Base-by-base conservation (phyloP, 1,284 basidiomycete species). In the Tilletia horrida region DNA sequence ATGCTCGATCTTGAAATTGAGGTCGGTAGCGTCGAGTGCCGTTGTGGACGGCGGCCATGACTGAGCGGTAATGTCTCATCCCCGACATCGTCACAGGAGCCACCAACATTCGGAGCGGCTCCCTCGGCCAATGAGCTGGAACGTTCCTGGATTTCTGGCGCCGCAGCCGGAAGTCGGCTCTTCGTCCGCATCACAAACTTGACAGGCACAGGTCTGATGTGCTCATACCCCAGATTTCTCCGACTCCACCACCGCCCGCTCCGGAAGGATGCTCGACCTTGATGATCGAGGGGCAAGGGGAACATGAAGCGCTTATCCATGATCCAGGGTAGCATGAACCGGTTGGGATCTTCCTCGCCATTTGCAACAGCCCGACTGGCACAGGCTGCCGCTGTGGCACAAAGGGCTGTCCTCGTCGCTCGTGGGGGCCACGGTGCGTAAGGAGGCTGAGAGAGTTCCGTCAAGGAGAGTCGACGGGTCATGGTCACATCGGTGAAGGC, bases 261-360 rank as follows among this genome's bases (percentile, higher is more conserved):
- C 31, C 55, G 55, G 55, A 59, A 59, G 9, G 55, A 59, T 18
- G 55, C 55, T 16, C 55, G 55, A 7, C 55, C 55, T 59, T 59
- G 55, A 21, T 59, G 55, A 27, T 59, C 55, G n/a, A 59, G 55
- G 3, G 55, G 55, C 14, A 59, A 29, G 29, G 55, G 55, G 55
- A 59, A 59, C 55, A 59, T 59, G 55, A 59, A 59, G 29, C 55
- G 55, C 29, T 59, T 59, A 27, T 59, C 55, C 55, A 59, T 59
- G 4, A 59, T 27, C 55, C 55, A 59, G 14, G 55, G 55, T 16
- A 59, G n/a, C 29, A 31, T 59, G 55, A 59, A 59, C 27, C 29
- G 27, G 31, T 18, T 18, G 14, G 55, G 55, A 29, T 59, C 55
- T 9, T 25, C 14, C 16, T 35, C 55, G 23, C 55, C 55, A 7